phyloP scores from a whole-genome alignment of 1,139 yeast genomes.

The Taphrina confusa region DNA sequence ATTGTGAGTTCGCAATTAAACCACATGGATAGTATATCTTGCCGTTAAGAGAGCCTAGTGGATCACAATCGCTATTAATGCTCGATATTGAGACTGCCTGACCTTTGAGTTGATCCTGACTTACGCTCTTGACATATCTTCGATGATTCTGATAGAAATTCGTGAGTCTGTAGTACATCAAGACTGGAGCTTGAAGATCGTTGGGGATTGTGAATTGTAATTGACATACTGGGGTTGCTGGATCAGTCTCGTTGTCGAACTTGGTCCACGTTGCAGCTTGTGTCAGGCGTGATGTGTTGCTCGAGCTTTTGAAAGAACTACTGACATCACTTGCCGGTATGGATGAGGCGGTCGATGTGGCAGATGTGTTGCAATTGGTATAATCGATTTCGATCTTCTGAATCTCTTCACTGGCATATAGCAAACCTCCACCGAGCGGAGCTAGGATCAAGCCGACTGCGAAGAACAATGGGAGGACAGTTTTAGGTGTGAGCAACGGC shows the following conservation, averaged over 20 bases:
- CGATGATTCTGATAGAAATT: constrained; percentile 92
- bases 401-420: constrained; percentile 66
- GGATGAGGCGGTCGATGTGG: constrained; percentile 54
- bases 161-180: constrained; percentile 74
- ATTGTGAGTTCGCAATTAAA: constrained; percentile 85
- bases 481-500: constrained; percentile 87
- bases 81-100: constrained; percentile 56
- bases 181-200: constrained; percentile 72
- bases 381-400: constrained; percentile 83
- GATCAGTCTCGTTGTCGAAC: constrained; percentile 43
- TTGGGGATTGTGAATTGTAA: constrained; percentile 78
- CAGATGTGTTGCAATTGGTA: constrained; percentile 66
- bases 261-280: constrained; percentile 27
- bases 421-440: constrained; percentile 88
- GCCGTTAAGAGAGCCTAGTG: constrained; percentile 60
- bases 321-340: constrained; percentile 63
- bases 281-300: constrained; percentile 14
- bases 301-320: constrained; percentile 39
- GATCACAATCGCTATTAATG: constrained; percentile 83
- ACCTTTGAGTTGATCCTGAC: constrained; percentile 88
- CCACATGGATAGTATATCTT: constrained; percentile 86
- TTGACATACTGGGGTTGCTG: constrained; percentile 58
- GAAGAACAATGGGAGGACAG: constrained; percentile 79
- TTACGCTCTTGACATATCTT: constrained; percentile 83
- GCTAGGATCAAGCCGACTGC: constrained; percentile 78